phyloP scores from a whole-genome alignment of 106 monocot species.

The Dendrobium nobile region DNA sequence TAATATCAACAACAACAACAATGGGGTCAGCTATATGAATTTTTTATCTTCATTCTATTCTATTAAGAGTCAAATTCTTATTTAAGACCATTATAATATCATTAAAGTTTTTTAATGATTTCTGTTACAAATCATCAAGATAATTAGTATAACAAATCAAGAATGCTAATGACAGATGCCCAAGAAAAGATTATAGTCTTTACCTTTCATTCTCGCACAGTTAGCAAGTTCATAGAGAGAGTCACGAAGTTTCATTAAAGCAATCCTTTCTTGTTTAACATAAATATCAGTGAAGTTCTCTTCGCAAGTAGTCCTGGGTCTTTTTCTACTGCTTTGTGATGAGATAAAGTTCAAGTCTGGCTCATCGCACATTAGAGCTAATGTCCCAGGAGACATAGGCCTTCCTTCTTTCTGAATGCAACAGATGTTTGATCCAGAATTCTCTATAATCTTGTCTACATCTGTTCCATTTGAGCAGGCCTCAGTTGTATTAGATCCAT shows the following conservation, averaged over 20 bases:
- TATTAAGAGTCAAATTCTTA: too few relatives aligned
- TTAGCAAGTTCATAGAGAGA: slow-evolving; percentile 43
- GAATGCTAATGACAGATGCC: background rate
- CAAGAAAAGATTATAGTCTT: background rate
- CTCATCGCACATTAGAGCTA: slow-evolving; percentile 75
- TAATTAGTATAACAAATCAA: too few relatives aligned
- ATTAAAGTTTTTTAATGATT: too few relatives aligned
- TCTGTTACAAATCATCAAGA: too few relatives aligned
- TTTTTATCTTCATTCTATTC: too few relatives aligned
- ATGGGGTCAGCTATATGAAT: too few relatives aligned
- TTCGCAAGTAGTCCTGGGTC: slow-evolving; percentile 22
- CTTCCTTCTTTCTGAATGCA: slow-evolving; percentile 29
- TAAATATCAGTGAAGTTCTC: slow-evolving; percentile 38
- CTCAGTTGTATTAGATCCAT: background rate
- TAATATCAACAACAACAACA: too few relatives aligned
- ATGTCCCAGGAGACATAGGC: slow-evolving; percentile 70
- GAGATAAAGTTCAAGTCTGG: slow-evolving; percentile 49
- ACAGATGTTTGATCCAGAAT: slow-evolving; percentile 21
- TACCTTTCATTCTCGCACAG: slow-evolving; percentile 59
- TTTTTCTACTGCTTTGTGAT: slow-evolving; percentile 15
- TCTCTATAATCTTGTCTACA: slow-evolving; percentile 23
- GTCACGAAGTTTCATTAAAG: slow-evolving; percentile 48
- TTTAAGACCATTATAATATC: too few relatives aligned
- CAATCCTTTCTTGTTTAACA: slow-evolving; percentile 54
- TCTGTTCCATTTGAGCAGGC: slow-evolving; percentile 5